phyloP scores from a whole-genome alignment of 352 stramenopile species.

The Phytopythium boreale region DNA sequence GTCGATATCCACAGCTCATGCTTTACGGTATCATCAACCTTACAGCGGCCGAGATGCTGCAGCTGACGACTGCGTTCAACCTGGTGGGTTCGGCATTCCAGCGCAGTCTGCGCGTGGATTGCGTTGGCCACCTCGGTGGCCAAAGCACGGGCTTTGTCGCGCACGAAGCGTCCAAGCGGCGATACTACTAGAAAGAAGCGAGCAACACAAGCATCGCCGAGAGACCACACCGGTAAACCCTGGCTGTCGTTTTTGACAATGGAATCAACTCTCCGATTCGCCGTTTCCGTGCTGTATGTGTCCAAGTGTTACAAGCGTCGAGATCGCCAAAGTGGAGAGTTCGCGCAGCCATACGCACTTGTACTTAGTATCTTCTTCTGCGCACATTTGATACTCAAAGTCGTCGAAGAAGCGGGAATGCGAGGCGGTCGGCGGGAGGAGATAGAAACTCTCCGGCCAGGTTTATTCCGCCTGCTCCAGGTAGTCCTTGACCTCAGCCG shows the following conservation, averaged over 20 bases:
- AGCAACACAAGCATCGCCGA: not conserved
- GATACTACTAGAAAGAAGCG: not conserved
- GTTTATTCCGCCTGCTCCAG: conserved; percentile 98
- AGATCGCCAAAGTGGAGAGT: not conserved
- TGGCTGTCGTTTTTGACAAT: not conserved
- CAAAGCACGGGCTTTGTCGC: conserved; percentile 50
- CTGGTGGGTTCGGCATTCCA: conserved; percentile 57
- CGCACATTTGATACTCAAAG: not conserved
- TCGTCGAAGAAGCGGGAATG: not conserved
- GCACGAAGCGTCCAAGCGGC: conserved; percentile 34
- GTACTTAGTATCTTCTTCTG: not conserved
- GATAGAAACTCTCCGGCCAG: not conserved
- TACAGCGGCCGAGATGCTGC: conserved; percentile 56
- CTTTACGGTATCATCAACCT: conserved; percentile 63
- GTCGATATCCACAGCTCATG: conserved; percentile 31
- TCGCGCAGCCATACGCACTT: not conserved
- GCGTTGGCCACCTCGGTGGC: conserved; percentile 72
- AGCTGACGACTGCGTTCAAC: conserved; percentile 64
- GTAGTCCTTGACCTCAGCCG: conserved; percentile 99
- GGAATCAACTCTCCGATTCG: conserved; percentile 4
- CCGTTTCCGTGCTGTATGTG: not conserved
- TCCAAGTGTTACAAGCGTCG: conserved; percentile 1
- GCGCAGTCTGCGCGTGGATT: conserved; percentile 61
- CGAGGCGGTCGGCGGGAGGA: conserved; percentile 1
- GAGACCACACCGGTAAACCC: not conserved